phyloP scores from a whole-genome alignment of 2,329 filamentous ascomycete species.

The Fonsecaea multimorphosa region DNA sequence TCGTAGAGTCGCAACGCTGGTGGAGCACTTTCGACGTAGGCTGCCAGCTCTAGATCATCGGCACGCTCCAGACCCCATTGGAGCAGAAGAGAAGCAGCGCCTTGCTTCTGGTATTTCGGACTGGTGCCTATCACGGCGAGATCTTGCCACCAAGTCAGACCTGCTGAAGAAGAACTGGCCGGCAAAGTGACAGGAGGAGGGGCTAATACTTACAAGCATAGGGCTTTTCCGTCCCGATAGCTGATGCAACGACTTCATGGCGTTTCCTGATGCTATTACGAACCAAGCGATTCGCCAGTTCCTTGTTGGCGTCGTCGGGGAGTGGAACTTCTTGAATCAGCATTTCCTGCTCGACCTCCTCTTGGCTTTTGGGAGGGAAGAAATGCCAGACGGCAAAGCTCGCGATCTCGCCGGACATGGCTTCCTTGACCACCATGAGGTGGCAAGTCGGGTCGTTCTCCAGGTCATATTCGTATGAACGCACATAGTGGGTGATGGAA shows the following conservation, averaged over 20 bases:
- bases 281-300: conserved; percentile 30
- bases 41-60: conserved; percentile 30
- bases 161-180: background rate
- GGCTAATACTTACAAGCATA: conserved; percentile 29
- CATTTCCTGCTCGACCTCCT: conserved; percentile 33
- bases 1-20: conserved; percentile 26
- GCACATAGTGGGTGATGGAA: conserved; percentile 32
- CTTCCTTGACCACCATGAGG: conserved; percentile 35
- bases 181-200: background rate
- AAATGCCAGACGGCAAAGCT: conserved; percentile 37
- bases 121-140: conserved; percentile 33
- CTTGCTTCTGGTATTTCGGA: conserved; percentile 33
- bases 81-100: conserved; percentile 31
- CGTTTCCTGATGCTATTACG: conserved; percentile 32
- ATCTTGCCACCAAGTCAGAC: conserved; percentile 14
- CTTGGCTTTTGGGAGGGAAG: conserved; percentile 26
- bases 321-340: conserved; percentile 27
- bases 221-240: conserved; percentile 22
- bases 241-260: conserved; percentile 32
- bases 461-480: conserved; percentile 28
- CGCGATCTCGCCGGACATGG: conserved; percentile 32
- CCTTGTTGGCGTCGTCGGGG: conserved; percentile 33
- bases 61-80: conserved; percentile 34
- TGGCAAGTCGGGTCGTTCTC: conserved; percentile 34
- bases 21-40: conserved; percentile 33